Evolutionary conservation across 306 rosid species (phyloP).

Genomic region (Abrus precatorius): DNA sequence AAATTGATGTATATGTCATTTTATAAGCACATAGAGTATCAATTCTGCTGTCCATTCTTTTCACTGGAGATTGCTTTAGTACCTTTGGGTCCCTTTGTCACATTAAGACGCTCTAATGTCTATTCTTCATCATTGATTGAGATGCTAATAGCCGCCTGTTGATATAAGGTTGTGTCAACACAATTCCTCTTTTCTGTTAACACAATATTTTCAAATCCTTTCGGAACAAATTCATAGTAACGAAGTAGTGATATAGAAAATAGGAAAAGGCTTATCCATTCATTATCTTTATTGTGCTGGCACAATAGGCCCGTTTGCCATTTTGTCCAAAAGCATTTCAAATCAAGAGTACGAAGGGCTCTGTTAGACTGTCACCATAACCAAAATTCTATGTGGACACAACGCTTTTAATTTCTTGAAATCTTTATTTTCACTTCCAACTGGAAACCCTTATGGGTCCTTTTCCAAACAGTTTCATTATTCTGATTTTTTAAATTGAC

Average conservation of each 20-base stretch:
- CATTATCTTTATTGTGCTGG: conserved; percentile 17
- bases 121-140: conserved; percentile 29
- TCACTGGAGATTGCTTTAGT: not conserved
- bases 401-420: conserved; percentile 12
- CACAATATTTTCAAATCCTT: not conserved
- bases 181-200: not conserved
- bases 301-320: conserved; percentile 20
- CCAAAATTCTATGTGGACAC: not conserved
- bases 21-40: conserved; percentile 1
- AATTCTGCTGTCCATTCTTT: conserved; percentile 25
- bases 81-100: conserved; percentile 36
- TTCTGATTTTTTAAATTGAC: too few relatives aligned
- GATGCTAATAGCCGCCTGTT: conserved; percentile 18
- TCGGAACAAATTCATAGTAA: not conserved
- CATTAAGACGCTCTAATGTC: not conserved
- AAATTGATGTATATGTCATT: conserved; percentile 44
- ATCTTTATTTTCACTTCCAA: not conserved
- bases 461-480: not conserved
- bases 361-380: conserved; percentile 11
- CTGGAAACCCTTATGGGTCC: not conserved
- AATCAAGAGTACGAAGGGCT: not conserved
- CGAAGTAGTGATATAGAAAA: not conserved
- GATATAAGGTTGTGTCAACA: not conserved
- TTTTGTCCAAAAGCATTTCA: conserved; percentile 21
- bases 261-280: not conserved